A percentile compares a stretch with the other conserved stretches of the same genome.
These are phyloP conservation scores for Chrysanthemum lavandulifolium DNA, from an alignment of 129 eudicot species.

Conservation along the genomic window DNA sequence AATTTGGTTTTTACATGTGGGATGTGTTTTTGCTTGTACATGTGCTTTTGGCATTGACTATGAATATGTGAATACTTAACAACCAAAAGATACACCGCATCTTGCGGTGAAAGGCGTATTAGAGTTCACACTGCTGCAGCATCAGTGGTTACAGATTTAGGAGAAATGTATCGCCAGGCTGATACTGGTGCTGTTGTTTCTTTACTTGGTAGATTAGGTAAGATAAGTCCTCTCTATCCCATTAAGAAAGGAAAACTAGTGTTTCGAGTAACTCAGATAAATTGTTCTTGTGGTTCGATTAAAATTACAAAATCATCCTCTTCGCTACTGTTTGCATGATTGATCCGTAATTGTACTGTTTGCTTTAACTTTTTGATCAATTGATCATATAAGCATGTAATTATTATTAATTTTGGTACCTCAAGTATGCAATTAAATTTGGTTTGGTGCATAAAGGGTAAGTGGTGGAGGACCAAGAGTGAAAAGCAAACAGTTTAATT, in stretches of 20 bases:
- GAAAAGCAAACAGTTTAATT: too few species aligned
- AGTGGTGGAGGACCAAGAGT: too few species aligned
- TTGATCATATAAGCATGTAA: too few species aligned
- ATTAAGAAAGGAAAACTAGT: neutral
- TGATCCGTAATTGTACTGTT: too few species aligned
- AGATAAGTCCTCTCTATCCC: neutral
- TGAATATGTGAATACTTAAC: slow-evolving; percentile 47
- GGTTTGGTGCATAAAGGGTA: too few species aligned
- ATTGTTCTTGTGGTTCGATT: too few species aligned
- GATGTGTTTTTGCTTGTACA: neutral
- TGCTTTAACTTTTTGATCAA: too few species aligned
- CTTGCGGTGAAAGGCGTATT: slow-evolving; percentile 97
- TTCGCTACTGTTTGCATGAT: too few species aligned
- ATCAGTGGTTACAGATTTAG: slow-evolving; percentile 89
- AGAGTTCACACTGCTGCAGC: slow-evolving; percentile 99
- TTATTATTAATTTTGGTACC: too few species aligned
- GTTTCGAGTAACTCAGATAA: neutral
- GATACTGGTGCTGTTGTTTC: slow-evolving; percentile 94
- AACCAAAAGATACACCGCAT: slow-evolving; percentile 77
- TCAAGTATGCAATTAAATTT: too few species aligned
- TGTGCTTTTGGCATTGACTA: slow-evolving; percentile 4
- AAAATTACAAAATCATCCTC: too few species aligned
- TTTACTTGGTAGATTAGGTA: slow-evolving; percentile 85
- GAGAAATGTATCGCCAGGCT: slow-evolving; percentile 98
- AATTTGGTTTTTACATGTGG: neutral